Conservation (phyloP, 202 grass and related monocot genomes). For the Carex sylvatica region DNA sequence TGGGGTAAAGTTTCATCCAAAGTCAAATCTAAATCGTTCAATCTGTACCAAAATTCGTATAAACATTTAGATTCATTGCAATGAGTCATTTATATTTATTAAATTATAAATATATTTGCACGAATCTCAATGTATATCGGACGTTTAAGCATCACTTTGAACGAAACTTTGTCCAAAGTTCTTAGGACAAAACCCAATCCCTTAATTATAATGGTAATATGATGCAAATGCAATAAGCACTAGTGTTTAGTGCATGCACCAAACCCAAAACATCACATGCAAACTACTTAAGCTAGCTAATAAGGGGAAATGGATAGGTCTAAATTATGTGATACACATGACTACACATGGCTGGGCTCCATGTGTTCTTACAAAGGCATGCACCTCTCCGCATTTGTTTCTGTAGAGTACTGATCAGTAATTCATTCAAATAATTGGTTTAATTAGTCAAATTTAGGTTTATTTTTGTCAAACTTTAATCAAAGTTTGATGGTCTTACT, state of each 20-base stretch:
- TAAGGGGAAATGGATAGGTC: conserved; percentile 41
- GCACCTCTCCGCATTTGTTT: conserved; percentile 14
- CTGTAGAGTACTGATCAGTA: neutral
- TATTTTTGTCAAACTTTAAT: conserved; percentile 9
- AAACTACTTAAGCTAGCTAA: conserved; percentile 39
- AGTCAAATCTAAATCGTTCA: no score
- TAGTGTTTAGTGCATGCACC: conserved; percentile 9
- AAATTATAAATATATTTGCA: no score
- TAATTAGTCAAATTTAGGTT: neutral
- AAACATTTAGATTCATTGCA: no score
- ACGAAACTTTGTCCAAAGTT: no score
- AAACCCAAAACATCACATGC: conserved; percentile 26
- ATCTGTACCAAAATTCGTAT: no score
- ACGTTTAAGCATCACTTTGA: no score
- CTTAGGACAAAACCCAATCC: no score
- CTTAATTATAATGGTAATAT: neutral
- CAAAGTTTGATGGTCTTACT: neutral
- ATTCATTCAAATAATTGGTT: conserved; percentile 5
- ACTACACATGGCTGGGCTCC: conserved; percentile 74
- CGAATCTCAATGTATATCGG: no score
- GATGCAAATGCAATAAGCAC: neutral
- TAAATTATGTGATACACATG: conserved; percentile 46
- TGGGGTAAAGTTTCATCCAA: no score
- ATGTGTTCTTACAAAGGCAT: conserved; percentile 45
- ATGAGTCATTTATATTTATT: no score